Base-by-base conservation (phyloP, 257 asterid species). In the Penstemon eatonii region DNA sequence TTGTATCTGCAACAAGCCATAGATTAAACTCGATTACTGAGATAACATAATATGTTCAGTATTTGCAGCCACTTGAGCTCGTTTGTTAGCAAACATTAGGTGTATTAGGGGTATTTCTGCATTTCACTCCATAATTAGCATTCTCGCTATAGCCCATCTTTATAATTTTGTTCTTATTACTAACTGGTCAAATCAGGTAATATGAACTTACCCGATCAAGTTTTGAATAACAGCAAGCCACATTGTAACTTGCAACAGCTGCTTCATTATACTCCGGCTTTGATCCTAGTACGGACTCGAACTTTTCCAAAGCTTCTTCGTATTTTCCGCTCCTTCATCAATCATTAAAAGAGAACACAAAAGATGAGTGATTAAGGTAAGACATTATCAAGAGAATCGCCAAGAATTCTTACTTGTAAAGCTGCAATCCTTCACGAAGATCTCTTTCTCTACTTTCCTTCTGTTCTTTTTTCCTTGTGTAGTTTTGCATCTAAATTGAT, bases 211-310 rank as follows among this genome's bases (percentile, higher is more conserved):
- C 98, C 95, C 80, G 93, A 81, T 88, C 77, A 73, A 90, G 96
- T 84, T 92, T 88, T 8, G 97, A 85, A 80, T 92, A 92, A 77
- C 98, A 90, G 80, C 98, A 92, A 4, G 97, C 95, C 18, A 90
- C 98, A 58, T 92, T 92, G 83, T 92, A 92, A 82, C 87, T 86
- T 33, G 98, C 94, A 37, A 90, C 85, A 5, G 96, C 79, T 73
- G 94, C 77, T 83, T 90, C 98, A 36, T 78, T 67, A 33, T 81
- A 72, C 43, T 85, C 90, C 7, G 98, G 98, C 79, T 81, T 82
- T 65, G 95, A 88, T 72, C 98, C 98, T 72, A 92, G 75, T 33
- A 88, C 94, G 0, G 95, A 90, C 85, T 92, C 98, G 67, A 92
- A 92, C 79, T 76, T 90, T 59, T 85, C 97, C 78, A 92, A 69